phyloP scores from a whole-genome alignment of 805 yeast genomes.

The Starmerella potacharoeniae region DNA sequence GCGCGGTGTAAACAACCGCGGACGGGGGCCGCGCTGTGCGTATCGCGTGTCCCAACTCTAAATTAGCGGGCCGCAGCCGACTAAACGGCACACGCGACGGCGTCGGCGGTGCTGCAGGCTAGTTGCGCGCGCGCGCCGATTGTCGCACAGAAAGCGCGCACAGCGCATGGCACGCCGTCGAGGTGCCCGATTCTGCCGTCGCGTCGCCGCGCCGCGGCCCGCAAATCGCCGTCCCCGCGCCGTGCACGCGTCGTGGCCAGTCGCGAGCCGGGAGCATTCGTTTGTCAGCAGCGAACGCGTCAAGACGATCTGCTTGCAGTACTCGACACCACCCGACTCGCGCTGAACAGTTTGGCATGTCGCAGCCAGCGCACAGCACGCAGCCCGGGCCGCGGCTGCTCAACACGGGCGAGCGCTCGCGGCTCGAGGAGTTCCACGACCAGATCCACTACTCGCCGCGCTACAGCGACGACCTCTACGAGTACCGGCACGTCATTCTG shows the following conservation, averaged over 20 bases:
- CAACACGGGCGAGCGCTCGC: conserved; percentile 70
- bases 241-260: background rate
- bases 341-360: conserved; percentile 4
- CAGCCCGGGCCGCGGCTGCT: conserved; percentile 43
- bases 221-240: background rate
- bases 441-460: conserved; percentile 84
- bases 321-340: background rate
- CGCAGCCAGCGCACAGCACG: conserved; percentile 9
- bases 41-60: background rate
- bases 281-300: conserved; percentile 3
- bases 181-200: too few relatives aligned
- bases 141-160: too few relatives aligned
- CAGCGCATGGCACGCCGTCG: too few relatives aligned
- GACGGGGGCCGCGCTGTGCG: background rate
- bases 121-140: too few relatives aligned
- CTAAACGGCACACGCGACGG: too few relatives aligned
- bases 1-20: background rate
- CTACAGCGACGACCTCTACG: conserved; percentile 83
- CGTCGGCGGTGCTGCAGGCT: too few relatives aligned
- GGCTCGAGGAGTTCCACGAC: conserved; percentile 83
- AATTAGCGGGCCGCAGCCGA: too few relatives aligned
- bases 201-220: background rate
- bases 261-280: background rate
- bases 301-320: background rate
- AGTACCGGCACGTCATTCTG: conserved; percentile 92